These are phyloP conservation scores for Penicillium corylophilum DNA, from an alignment of 2,329 filamentous ascomycete species.

Conservation along the genomic window DNA sequence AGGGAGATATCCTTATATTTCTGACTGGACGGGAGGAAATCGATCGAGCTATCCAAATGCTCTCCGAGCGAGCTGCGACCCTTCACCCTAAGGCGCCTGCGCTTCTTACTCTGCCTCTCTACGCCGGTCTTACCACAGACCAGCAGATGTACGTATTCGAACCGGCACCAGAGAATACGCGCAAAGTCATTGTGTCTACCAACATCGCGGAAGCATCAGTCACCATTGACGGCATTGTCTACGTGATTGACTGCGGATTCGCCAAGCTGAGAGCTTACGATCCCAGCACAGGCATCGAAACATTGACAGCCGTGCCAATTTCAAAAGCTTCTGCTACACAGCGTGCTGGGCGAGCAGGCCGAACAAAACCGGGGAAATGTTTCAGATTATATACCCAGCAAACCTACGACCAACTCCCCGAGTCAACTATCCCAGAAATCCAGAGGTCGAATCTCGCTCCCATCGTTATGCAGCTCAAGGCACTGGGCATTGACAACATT, in stretches of 20 bases:
- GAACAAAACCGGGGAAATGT: conserved; percentile 88
- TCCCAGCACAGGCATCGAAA: conserved; percentile 81
- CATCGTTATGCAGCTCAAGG: conserved; percentile 86
- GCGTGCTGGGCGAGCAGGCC: conserved; percentile 82
- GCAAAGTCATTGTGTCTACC: conserved; percentile 90
- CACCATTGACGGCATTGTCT: conserved; percentile 88
- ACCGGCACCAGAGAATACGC: conserved; percentile 72
- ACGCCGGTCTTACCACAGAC: conserved; percentile 83
- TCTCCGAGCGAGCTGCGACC: conserved; percentile 68
- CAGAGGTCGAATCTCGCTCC: conserved; percentile 89
- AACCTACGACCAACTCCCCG: conserved; percentile 63
- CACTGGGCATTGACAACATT: conserved; percentile 91
- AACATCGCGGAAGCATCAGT: conserved; percentile 97
- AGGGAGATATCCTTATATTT: conserved; percentile 88
- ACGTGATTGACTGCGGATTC: conserved; percentile 86
- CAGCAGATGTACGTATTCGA: conserved; percentile 97
- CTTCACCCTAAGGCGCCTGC: conserved; percentile 60
- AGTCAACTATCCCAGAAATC: conserved; percentile 81
- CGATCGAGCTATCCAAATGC: conserved; percentile 73
- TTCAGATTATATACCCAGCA: conserved; percentile 87
- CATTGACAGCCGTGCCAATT: conserved; percentile 74
- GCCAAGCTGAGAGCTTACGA: conserved; percentile 88
- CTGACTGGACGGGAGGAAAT: conserved; percentile 93
- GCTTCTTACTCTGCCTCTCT: conserved; percentile 74
- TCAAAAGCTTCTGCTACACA: conserved; percentile 94